phyloP scores from a whole-genome alignment of 495 filamentous ascomycete species.

The Penicillium steckii region DNA sequence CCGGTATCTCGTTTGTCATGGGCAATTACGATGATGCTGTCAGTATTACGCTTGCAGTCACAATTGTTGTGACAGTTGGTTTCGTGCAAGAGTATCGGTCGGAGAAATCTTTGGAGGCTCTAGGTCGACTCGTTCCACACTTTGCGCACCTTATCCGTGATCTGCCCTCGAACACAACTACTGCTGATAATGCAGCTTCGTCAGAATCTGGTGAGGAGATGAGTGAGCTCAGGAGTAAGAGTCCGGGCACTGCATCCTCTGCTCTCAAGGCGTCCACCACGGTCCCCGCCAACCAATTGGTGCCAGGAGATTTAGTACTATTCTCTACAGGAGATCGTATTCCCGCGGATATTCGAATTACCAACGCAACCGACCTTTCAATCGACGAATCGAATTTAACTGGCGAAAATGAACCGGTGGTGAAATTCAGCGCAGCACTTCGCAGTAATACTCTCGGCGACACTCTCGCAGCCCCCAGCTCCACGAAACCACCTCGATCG shows the following conservation, averaged over 20 bases:
- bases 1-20: constrained; percentile 84
- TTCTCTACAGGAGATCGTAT: constrained; percentile 96
- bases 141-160: constrained; percentile 86
- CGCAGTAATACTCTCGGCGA: constrained; percentile 24
- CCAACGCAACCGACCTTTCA: constrained; percentile 77
- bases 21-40: constrained; percentile 95
- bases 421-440: constrained; percentile 68
- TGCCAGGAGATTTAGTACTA: constrained; percentile 87
- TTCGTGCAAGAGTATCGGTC: constrained; percentile 98
- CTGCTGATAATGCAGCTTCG: constrained; percentile 24
- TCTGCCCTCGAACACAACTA: constrained; percentile 20
- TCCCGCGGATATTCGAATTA: constrained; percentile 94
- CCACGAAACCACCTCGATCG: constrained; percentile 46
- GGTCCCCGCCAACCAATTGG: constrained; percentile 80
- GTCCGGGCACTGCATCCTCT: constrained; percentile 43
- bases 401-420: constrained; percentile 91
- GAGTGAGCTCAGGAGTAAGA: constrained; percentile 35
- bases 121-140: constrained; percentile 91
- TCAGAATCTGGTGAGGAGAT: constrained; percentile 46
- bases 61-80: constrained; percentile 93
- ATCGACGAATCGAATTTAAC: constrained; percentile 98
- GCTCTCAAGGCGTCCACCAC: constrained; percentile 74
- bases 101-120: constrained; percentile 93
- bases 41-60: constrained; percentile 91
- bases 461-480: constrained; percentile 21